A percentile compares a stretch with the other conserved stretches of the same genome.
These are phyloP conservation scores for Skeletonema tropicum DNA, from an alignment of 108 stramenopile genomes.

Conservation along the genomic window DNA sequence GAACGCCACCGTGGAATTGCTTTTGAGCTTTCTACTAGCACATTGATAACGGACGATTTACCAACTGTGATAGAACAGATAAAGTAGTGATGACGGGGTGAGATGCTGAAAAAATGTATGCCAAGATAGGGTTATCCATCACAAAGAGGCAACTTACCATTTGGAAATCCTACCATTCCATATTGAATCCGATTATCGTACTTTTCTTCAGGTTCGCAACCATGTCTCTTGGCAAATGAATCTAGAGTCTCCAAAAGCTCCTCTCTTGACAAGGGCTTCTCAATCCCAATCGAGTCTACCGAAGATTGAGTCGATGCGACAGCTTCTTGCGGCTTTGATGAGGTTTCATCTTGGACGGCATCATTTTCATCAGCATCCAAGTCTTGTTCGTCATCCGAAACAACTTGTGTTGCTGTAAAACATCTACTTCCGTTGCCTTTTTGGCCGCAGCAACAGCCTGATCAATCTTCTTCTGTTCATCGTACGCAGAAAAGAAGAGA, in stretches of 20 bases:
- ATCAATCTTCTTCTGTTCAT: conserved; percentile 91
- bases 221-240: conserved; percentile 67
- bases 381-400: conserved; percentile 40
- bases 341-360: background rate
- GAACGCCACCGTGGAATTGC: conserved; percentile 84
- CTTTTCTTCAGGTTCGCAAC: conserved; percentile 58
- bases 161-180: conserved; percentile 93
- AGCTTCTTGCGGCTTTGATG: conserved; percentile 5
- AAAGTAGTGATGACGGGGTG: background rate
- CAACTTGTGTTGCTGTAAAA: conserved; percentile 24
- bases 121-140: background rate
- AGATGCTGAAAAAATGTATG: background rate
- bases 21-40: conserved; percentile 90
- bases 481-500: conserved; percentile 95
- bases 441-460: conserved; percentile 37
- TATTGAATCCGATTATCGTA: conserved; percentile 80
- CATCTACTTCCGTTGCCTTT: conserved; percentile 50
- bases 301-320: background rate
- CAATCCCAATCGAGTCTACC: conserved; percentile 46
- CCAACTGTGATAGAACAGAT: conserved; percentile 70
- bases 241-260: conserved; percentile 73
- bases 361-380: conserved; percentile 23
- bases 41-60: conserved; percentile 97
- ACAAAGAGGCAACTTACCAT: conserved; percentile 28
- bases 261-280: conserved; percentile 66